Percentiles rank a stretch among this genome's conserved stretches.
phyloP scores from a whole-genome alignment of 495 filamentous ascomycete species.

The Penicillium chermesinum region DNA sequence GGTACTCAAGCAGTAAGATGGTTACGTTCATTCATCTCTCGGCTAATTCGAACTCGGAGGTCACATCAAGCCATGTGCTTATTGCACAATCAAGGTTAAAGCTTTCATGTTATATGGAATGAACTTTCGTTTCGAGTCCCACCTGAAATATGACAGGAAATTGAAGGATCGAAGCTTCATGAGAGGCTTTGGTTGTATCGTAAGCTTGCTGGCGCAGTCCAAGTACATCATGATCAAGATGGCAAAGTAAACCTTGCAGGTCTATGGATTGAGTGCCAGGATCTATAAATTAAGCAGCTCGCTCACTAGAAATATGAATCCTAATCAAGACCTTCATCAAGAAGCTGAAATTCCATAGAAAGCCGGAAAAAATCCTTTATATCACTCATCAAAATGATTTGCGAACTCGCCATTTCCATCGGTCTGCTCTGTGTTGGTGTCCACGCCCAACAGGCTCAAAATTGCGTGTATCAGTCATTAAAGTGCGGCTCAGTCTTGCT shows the following conservation, averaged over 20 bases:
- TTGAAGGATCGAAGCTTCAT: no score
- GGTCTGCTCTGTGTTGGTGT: constrained; percentile 12
- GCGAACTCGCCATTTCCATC: constrained; percentile 3
- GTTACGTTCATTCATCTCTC: not conserved
- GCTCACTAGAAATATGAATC: not conserved
- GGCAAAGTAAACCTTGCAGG: no score
- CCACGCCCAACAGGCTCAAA: constrained; percentile 16
- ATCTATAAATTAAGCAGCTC: not conserved
- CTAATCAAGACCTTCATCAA: not conserved
- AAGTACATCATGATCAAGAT: no score
- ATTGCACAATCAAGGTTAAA: not conserved
- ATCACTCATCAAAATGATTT: constrained; percentile 11
- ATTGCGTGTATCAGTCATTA: constrained; percentile 17
- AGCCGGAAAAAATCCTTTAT: not conserved
- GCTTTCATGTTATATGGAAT: not conserved
- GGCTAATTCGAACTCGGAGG: not conserved
- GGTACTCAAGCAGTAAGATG: no score
- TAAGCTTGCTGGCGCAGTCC: no score
- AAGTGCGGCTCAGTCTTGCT: constrained; percentile 18
- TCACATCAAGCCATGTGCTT: not conserved
- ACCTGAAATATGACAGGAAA: no score
- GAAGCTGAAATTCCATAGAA: not conserved
- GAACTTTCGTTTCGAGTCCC: no score
- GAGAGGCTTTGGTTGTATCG: no score
- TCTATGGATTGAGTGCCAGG: no score